Evolutionary conservation across 2,329 filamentous ascomycete genomes (phyloP), one percentile per base, ranked within the genome.

Genomic region (Cucurbitaria berberidis): DNA sequence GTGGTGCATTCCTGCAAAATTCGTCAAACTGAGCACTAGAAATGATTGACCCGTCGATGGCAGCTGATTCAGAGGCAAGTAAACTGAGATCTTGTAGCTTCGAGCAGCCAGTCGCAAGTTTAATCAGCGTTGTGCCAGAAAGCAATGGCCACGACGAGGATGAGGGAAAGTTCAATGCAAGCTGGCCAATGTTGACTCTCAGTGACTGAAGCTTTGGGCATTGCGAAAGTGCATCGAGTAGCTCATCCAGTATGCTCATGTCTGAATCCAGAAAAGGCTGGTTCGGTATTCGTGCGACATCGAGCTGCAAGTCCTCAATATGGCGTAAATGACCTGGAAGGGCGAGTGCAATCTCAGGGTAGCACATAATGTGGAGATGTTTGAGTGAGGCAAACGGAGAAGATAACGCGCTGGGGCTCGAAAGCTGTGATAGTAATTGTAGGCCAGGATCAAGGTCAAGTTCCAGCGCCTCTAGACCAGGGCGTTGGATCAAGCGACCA

Each of bases 401-500:
- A 3, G 61, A 22, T 1, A 63, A 35, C 5, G 57, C 53, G 40
- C 47, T 44, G 5, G 60, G 62, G 2, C 60, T 61, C 19, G 55
- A 45, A 10, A 74, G 57, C 8, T 58, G 49, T 13, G 69, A 60
- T 2, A 72, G 41, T 5, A 69, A 49, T 34, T 61, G 38, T 24
- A 67, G 9, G 2, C 66, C 64, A 16, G 71, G 70, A 8, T 73
- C 69, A 24, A 74, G 56, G 38, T 70, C 68, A 15, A 72, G 67
- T 39, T 73, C 65, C n/a, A 74, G 54, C 4, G 48, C 54, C 48
- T 65, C 55, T 9, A 74, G 52, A 13, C 60, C 57, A 22, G 50
- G 38, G 4, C 65, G 63, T 46, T 68, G 62, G 47, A 59, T 66
- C 15, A 73, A 52, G 13, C 57, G 60, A n/a, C 45, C 41, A 48